phyloP scores from a whole-genome alignment of 257 asterid genomes.

The Linderniella brevidens region DNA sequence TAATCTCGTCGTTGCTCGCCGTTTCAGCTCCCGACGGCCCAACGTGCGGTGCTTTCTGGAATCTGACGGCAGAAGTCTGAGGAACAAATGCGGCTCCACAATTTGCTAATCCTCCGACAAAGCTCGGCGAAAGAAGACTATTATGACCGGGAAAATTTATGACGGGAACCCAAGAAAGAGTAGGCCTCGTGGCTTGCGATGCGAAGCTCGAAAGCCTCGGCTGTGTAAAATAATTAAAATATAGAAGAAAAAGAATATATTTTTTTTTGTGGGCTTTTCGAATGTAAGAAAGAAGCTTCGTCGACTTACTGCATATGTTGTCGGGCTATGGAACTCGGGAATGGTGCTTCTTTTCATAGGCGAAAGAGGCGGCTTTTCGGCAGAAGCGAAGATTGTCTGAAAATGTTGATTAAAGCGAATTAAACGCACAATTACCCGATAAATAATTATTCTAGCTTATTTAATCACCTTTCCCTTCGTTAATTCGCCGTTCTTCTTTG shows the following conservation, averaged over 20 bases:
- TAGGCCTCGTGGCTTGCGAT: too few species aligned
- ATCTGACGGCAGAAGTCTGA: too few species aligned
- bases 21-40: slow-evolving; percentile 8
- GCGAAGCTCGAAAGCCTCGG: too few species aligned
- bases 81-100: background rate
- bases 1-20: slow-evolving; percentile 10
- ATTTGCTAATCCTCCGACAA: background rate
- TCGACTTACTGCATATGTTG: too few species aligned
- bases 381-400: background rate
- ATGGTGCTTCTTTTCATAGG: slow-evolving; percentile 4
- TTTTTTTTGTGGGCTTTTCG: too few species aligned
- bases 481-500: slow-evolving; percentile 9
- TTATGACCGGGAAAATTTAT: background rate
- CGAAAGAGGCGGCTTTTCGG: slow-evolving; percentile 18
- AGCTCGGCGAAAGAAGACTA: background rate
- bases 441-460: too few species aligned
- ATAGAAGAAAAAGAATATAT: too few species aligned
- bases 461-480: slow-evolving; percentile 10
- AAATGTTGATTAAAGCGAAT: too few species aligned
- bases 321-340: background rate
- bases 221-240: too few species aligned
- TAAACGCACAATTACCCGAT: background rate
- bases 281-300: too few species aligned
- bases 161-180: too few species aligned
- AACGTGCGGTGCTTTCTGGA: background rate